Evolutionary conservation across 257 asterid species (phyloP), one percentile per base, ranked within the genome.

Genomic region (Lycium ferocissimum): DNA sequence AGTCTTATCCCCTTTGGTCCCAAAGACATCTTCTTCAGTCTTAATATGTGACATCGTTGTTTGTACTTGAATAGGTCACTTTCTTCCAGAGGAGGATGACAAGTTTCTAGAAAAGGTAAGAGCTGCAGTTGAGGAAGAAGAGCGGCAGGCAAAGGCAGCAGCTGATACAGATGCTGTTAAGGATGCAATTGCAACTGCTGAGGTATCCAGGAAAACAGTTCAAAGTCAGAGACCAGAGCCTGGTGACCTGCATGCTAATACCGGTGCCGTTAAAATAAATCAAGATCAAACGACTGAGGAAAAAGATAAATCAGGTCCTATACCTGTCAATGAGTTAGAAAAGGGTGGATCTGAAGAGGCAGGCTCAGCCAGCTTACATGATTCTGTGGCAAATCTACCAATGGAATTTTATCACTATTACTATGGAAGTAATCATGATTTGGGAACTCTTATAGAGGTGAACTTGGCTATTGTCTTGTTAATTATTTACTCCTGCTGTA

Each of bases 91-190:
- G 87, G 99, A 96, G 93, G 99, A 95, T 67, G 97, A 96, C 89
- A 94, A 93, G 92, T 96, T 95, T 92, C 95, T 96, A 45, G 99
- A 96, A 86, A 90, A 92, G 87, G 98, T 96, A 87, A 92, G 92
- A 93, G 98, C 96, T 87, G 98, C 98, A 67, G 98, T 95, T 66
- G 98, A 96, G 94, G 98, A 95, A 87, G 99, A 96, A 89, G 99
- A 96, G 85, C 94, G 92, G 43, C 98, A 89, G 85, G 92, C 93
- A 61, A 84, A 91, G 93, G 96, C 92, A 59, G 94, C 97, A 83
- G 94, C 96, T 82, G 95, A 89, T 88, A 92, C 95, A 65, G 95
- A 91, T 84, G 95, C 97, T 63, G 96, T 98, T 51, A 95, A 91
- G 89, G 98, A 92, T 80, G 98, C 98, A 86, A 96, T 94, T 85